Evolutionary conservation across 2,329 filamentous ascomycete genomes (phyloP).

Genomic region (Colletotrichum agaves): DNA sequence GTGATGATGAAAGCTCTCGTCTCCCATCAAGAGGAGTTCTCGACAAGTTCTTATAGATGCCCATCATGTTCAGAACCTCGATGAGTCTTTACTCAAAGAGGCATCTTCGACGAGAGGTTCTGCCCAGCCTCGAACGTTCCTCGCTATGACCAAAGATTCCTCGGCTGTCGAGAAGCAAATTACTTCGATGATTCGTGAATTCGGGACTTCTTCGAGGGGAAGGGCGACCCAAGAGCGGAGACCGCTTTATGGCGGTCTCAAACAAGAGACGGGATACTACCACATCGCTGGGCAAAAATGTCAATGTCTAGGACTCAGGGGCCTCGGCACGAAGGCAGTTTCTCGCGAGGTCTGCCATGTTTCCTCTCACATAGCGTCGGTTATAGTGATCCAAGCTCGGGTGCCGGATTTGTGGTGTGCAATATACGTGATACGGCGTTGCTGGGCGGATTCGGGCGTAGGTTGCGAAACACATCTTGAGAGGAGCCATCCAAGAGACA

Average conservation of each 20-base stretch:
- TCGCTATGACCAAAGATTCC: constrained; percentile 5
- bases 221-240: background rate
- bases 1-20: background rate
- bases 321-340: background rate
- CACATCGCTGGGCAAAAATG: constrained; percentile 2
- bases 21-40: background rate
- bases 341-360: constrained; percentile 5
- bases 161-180: constrained; percentile 12
- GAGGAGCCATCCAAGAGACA: background rate
- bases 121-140: constrained; percentile 1
- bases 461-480: constrained; percentile 2
- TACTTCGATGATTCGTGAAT: background rate
- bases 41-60: constrained; percentile 13
- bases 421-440: constrained; percentile 3
- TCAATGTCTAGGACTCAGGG: background rate
- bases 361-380: constrained; percentile 4
- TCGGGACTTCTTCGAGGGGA: background rate
- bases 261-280: background rate
- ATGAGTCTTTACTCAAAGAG: constrained; percentile 17
- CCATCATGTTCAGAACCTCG: background rate
- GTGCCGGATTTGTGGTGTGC: background rate
- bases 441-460: constrained; percentile 2
- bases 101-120: constrained; percentile 14
- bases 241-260: background rate
- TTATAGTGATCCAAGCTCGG: background rate